These are phyloP conservation scores for Penicillium sp. DNA, from an alignment of 2,329 filamentous ascomycete genomes.

Conservation along the genomic window DNA sequence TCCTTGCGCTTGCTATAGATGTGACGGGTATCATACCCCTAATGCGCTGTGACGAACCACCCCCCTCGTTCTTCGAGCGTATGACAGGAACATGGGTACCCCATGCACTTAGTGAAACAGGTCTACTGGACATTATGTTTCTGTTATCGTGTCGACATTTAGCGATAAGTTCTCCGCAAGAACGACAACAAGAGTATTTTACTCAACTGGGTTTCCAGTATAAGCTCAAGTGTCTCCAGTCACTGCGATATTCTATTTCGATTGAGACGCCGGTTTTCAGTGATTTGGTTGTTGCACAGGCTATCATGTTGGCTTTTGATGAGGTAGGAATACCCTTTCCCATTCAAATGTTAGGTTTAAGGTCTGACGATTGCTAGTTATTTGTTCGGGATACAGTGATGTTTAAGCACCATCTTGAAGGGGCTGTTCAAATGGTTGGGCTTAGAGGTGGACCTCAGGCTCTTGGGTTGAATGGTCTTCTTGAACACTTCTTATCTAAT, in stretches of 20 bases:
- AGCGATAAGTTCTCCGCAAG: conserved; percentile 4
- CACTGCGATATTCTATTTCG: conserved; percentile 3
- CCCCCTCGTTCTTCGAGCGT: conserved; percentile 1
- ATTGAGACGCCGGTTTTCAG: conserved; percentile 11
- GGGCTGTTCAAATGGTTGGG: conserved; percentile 8
- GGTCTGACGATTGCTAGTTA: conserved; percentile 1
- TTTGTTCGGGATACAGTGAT: conserved; percentile 6
- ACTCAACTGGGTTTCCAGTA: conserved; percentile 2
- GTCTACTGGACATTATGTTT: conserved; percentile 15
- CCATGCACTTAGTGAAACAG: conserved; percentile 10
- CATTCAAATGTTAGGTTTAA: neutral
- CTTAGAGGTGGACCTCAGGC: conserved; percentile 4
- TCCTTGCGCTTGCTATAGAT: neutral
- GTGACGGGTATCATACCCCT: conserved; percentile 9
- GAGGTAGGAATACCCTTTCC: conserved; percentile 9
- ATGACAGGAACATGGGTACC: conserved; percentile 11
- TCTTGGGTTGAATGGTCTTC: conserved; percentile 9
- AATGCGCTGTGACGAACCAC: conserved; percentile 7
- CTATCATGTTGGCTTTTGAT: conserved; percentile 25
- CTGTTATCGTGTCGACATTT: conserved; percentile 18
- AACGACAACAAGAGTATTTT: neutral
- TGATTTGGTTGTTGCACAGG: conserved; percentile 17
- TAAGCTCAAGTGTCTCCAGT: conserved; percentile 3
- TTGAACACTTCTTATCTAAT: conserved; percentile 4
- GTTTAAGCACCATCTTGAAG: conserved; percentile 11